Conservation (phyloP, 805 yeast species). For the Pichia eremophila region DNA sequence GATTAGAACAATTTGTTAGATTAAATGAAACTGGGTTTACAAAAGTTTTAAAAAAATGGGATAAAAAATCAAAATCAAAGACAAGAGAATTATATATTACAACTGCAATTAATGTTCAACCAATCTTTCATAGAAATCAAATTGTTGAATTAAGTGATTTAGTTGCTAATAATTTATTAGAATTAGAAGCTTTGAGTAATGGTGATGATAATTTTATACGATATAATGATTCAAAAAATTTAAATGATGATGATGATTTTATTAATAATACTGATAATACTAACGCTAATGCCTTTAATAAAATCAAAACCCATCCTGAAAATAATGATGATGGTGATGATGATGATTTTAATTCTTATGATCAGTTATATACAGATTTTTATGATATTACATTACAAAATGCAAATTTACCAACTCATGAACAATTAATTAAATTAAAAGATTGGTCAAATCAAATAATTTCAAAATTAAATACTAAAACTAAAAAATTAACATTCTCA, state of each 20-base stretch:
- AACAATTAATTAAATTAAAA: conserved; percentile 20
- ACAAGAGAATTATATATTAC: conserved; percentile 86
- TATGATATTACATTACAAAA: conserved; percentile 27
- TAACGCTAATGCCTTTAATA: background rate
- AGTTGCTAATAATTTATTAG: conserved; percentile 57
- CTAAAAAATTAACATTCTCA: conserved; percentile 43
- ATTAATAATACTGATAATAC: conserved; percentile 1
- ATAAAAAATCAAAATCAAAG: conserved; percentile 88
- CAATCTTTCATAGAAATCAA: conserved; percentile 86
- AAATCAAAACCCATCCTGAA: background rate
- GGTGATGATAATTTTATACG: conserved; percentile 24
- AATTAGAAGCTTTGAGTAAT: conserved; percentile 61
- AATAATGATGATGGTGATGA: background rate
- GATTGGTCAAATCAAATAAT: conserved; percentile 37
- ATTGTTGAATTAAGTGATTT: conserved; percentile 77
- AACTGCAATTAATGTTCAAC: conserved; percentile 93
- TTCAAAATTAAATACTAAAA: conserved; percentile 30
- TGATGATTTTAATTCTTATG: conserved; percentile 28
- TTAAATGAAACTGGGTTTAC: conserved; percentile 93
- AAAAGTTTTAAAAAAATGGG: conserved; percentile 96
- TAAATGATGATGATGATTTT: background rate
- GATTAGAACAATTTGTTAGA: conserved; percentile 89
- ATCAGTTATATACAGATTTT: conserved; percentile 65
- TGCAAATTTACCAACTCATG: conserved; percentile 30
- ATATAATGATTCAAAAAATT: conserved; percentile 9